Percentiles rank a stretch among this genome's conserved stretches.
phyloP scores from a whole-genome alignment of 441 rosid species.

The Syzygium syzygioides region DNA sequence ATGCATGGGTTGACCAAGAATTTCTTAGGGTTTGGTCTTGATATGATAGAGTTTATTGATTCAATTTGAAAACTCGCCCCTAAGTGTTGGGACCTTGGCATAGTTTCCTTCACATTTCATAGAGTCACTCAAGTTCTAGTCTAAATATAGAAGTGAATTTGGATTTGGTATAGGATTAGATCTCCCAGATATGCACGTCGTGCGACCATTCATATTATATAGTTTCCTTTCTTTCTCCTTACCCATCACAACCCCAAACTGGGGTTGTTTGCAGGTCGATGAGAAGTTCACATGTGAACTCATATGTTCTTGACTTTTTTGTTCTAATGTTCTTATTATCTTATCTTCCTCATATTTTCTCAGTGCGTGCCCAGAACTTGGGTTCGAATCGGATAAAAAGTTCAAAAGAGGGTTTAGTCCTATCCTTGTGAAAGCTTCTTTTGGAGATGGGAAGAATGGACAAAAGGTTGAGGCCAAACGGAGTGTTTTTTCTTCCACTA shows the following conservation, averaged over 20 bases:
- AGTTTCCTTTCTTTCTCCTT: background rate
- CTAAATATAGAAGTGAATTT: background rate
- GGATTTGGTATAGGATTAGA: background rate
- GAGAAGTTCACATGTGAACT: background rate
- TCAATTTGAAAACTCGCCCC: background rate
- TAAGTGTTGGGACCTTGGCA: background rate
- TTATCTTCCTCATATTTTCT: background rate
- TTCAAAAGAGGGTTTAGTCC: background rate
- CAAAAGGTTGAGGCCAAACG: background rate
- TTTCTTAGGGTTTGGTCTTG: background rate
- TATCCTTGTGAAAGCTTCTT: background rate
- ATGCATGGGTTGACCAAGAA: too few relatives aligned
- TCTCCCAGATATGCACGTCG: background rate
- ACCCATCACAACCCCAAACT: background rate
- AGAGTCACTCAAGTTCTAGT: background rate
- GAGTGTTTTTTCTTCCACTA: background rate
- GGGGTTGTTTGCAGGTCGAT: background rate
- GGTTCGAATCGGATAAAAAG: background rate
- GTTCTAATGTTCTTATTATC: background rate
- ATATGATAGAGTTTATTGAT: background rate
- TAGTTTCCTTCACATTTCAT: background rate
- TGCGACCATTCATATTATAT: background rate
- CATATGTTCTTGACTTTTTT: background rate
- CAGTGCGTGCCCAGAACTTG: background rate
- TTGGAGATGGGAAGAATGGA: background rate